Conservation (phyloP, 2,329 filamentous ascomycete genomes). For the Endothia cerciana region DNA sequence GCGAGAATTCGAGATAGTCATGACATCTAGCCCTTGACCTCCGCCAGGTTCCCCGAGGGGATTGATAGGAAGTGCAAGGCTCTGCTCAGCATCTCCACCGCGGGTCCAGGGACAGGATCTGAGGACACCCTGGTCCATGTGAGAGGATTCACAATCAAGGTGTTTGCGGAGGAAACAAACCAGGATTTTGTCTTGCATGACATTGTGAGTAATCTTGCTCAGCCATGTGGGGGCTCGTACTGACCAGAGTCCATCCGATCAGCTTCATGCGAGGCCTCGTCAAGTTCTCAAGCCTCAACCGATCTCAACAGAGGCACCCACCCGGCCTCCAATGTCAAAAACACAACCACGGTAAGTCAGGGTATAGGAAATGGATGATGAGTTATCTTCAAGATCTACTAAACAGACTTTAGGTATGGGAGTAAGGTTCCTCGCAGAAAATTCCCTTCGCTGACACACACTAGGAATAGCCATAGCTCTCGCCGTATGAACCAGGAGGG, state of each 20-base stretch:
- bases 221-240: background rate
- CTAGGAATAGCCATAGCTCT: background rate
- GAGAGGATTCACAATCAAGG: background rate
- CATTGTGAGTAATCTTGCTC: background rate
- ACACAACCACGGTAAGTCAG: background rate
- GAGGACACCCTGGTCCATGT: background rate
- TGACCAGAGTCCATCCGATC: background rate
- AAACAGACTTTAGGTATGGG: no score
- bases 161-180: background rate
- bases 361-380: background rate
- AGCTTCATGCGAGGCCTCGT: no score
- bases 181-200: background rate
- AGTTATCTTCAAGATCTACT: no score
- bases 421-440: no score
- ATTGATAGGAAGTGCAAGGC: background rate
- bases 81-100: background rate
- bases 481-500: background rate
- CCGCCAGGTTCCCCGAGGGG: no score
- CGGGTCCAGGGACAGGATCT: background rate
- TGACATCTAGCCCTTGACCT: background rate
- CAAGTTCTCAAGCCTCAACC: background rate
- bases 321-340: background rate
- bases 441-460: background rate
- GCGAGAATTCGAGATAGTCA: no score
- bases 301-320: background rate